Base-by-base conservation (phyloP, 164 flowering plant species). In the Berberis thunbergii region DNA sequence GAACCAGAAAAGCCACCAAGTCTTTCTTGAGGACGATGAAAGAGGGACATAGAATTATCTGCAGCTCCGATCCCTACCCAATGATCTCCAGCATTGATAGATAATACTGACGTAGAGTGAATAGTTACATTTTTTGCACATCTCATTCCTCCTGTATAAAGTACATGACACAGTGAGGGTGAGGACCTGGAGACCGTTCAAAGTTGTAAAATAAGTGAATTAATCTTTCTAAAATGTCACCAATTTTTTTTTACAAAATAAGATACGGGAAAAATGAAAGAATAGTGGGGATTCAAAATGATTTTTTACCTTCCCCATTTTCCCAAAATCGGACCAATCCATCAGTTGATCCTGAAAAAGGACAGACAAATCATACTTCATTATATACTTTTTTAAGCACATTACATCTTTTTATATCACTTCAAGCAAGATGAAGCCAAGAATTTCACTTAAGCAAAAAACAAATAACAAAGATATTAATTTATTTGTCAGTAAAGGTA, bases 41-140 rank as follows among this genome's bases (percentile, higher is more conserved):
- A 91, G 41, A 95, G 97, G 64, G 99, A 95, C 99, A 91, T 89
- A 45, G 99, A 91, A 69, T 91, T 95, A 79, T 95, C 99, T 44
- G 96, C 92, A 57, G 97, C 97, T 69, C 97, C 99, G 59, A 95
- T 81, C 12, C 96, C 96, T 62, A 95, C 73, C 99, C 99, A 95
- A 70, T 95, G 85, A 44, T 95, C 99, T 41, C 91, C 86, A 64
- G 99, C 97, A 81, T 78, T 86, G 69, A 95, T 84, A 3, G 99
- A 95, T 68, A 91, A 70, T 73, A 90, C 81, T 12, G 99, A 69
- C 45, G 86, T 62, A 62, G 63, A 73, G 61, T 91, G 99, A 44
- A 88, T 78, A 0, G 97, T 91, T 39, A 91, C 92, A 83, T 88
- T 91, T 83, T 95, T 91, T 76, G 84, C 77, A 67, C 92, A 87